Evolutionary conservation across 129 eudicot species (phyloP).

Genomic region (Gnaphalium uliginosum): DNA sequence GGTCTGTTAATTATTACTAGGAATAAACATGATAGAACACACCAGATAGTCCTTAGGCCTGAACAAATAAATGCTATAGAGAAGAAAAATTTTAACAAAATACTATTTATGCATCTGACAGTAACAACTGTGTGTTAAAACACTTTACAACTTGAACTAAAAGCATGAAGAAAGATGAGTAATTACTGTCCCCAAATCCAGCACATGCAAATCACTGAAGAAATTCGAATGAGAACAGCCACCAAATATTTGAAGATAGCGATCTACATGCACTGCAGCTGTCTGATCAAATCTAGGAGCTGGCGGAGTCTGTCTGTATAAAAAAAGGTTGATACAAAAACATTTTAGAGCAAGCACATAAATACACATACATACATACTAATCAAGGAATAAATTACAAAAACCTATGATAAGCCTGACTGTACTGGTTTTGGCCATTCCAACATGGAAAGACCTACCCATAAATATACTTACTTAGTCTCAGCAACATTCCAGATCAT

Average conservation of each 20-base stretch:
- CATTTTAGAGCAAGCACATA: slow-evolving; percentile 4
- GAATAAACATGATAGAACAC: not conserved
- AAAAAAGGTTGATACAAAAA: slow-evolving; percentile 30
- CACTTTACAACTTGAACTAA: slow-evolving; percentile 11
- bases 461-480: slow-evolving; percentile 52
- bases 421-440: not conserved
- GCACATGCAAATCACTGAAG: slow-evolving; percentile 76
- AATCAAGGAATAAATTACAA: not conserved
- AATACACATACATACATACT: slow-evolving; percentile 14
- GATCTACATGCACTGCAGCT: slow-evolving; percentile 82
- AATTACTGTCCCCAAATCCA: slow-evolving; percentile 81
- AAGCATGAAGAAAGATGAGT: slow-evolving; percentile 24
- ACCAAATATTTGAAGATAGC: slow-evolving; percentile 84
- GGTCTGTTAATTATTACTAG: slow-evolving; percentile 1
- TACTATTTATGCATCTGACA: not conserved
- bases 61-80: not conserved
- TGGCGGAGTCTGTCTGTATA: slow-evolving; percentile 80
- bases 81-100: not conserved
- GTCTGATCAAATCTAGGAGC: slow-evolving; percentile 96
- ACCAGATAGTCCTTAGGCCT: not conserved
- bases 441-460: not conserved
- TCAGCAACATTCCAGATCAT: slow-evolving; percentile 78
- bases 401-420: not conserved
- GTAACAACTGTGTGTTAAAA: slow-evolving; percentile 3
- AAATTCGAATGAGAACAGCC: slow-evolving; percentile 96